phyloP scores from a whole-genome alignment of 2,329 filamentous ascomycete species.

The Penicillium olsonii region DNA sequence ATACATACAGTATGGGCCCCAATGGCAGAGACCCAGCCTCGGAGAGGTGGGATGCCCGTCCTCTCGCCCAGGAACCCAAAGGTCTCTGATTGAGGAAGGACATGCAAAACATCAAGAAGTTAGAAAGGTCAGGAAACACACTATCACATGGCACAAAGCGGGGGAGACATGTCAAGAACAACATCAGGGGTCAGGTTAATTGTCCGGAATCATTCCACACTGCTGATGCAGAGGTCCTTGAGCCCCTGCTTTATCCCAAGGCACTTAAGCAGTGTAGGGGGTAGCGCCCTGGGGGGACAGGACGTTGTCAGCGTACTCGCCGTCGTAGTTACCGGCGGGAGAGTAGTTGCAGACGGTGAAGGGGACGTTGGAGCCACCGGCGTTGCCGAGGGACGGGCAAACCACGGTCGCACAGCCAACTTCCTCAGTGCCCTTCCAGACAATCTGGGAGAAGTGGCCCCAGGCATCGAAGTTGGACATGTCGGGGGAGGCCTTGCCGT shows the following conservation, averaged over 20 bases:
- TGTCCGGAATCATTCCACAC: background rate
- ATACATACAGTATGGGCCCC: slow-evolving; percentile 14
- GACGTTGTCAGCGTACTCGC: slow-evolving; percentile 58
- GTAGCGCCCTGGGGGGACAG: slow-evolving; percentile 41
- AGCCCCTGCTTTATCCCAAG: background rate
- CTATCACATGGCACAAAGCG: background rate
- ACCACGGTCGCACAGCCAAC: slow-evolving; percentile 62
- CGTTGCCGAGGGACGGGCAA: slow-evolving; percentile 49
- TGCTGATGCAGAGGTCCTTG: background rate
- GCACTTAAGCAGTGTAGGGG: slow-evolving; percentile 34
- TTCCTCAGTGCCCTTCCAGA: slow-evolving; percentile 65
- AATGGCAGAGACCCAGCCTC: slow-evolving; percentile 1
- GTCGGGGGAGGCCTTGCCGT: slow-evolving; percentile 61
- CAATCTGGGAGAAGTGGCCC: slow-evolving; percentile 76
- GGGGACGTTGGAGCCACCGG: slow-evolving; percentile 53
- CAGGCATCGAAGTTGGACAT: slow-evolving; percentile 64
- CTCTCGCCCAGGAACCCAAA: background rate
- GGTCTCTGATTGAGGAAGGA: background rate
- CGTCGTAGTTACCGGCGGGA: slow-evolving; percentile 65
- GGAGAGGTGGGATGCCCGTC: background rate
- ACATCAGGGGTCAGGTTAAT: background rate
- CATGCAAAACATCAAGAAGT: slow-evolving; percentile 11
- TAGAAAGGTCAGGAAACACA: slow-evolving; percentile 1
- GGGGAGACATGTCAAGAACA: background rate
- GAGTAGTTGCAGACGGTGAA: slow-evolving; percentile 90